Evolutionary conservation across 2,329 filamentous ascomycete species (phyloP), one percentile per base, ranked within the genome.

Genomic region (Thielaviopsis punctulata): DNA sequence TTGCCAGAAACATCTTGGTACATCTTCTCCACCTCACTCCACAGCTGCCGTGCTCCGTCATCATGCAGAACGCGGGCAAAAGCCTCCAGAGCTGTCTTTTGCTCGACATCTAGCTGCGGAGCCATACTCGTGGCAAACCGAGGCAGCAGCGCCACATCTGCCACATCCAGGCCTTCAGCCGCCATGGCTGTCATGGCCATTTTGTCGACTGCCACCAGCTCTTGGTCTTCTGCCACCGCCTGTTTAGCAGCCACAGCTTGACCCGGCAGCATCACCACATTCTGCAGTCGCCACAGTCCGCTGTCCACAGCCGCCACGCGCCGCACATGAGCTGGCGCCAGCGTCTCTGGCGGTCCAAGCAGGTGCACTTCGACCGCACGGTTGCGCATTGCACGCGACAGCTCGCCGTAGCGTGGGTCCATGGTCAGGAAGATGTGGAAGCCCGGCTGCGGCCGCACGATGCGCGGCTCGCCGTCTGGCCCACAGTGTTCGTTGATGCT

Each of bases 361-460:
- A 98, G 71, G 60, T 82, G 92, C 9, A 98, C 83, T 65, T 98
- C 93, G 23, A 95, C 75, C 48, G 88, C 88, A 64, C 92, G 79
- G 66, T 98, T 98, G 53, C 93, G 76, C 92, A 98, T 98, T 0
- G 92, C 92, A 57, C 92, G 77, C 3, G 92, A 98, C 8, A 98
- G 72, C 64, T 98, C 92, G 18, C 92, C 93, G 64, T 95, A 86
- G 48, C 82, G 79, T 45, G 92, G 82, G 64, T 98, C 90, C 70
- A 94, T 84, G 0, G 90, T 96, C 63, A 98, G 70, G 66, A 98
- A 96, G 19, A 98, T 80, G 53, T 90, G 77, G 66, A 98, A 98
- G 56, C 87, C 77, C 0, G 83, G 75, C 67, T 96, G 89, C 13
- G 92, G 89, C 52, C 68, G 77, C 48, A 98, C 77, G 33, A 93